Base-by-base conservation (phyloP, 305 asterid genomes). In the Nicotiana rustica region DNA sequence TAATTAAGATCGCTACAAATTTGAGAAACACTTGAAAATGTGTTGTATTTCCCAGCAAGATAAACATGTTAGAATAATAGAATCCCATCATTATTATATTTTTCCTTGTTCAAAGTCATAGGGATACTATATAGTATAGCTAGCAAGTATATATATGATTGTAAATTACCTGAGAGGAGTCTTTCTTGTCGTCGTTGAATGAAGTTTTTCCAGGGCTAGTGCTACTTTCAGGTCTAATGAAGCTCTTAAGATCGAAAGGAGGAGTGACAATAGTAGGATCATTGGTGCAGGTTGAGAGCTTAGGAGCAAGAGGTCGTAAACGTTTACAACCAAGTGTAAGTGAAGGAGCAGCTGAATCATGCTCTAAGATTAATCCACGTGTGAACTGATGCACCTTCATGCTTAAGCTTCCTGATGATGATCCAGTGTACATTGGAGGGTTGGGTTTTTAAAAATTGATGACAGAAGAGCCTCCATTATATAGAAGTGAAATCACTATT, bases 251-350 rank as follows among this genome's bases (percentile, higher is more conserved):
- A 81, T 93, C 97, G 38, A 91, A 92, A 75, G 88, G 65, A 81
- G 77, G 83, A 60, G 88, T 44, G 84, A 83, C 10, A 49, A 75
- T 6, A 55, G 10, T 17, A 78, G 71, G 2, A 55, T 60, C 41
- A 81, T 33, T 75, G 59, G 75, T n/a, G 49, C 3, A 41, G 81
- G 59, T 1, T 76, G 89, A 14, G 3, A 85, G 84, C 80, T 89
- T 95, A 6, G 98, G 97, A 17, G 94, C 95, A 49, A 95, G 95
- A 17, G 97, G 97, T 76, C 97, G 94, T 33, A 94, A 87, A 77
- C 97, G 96, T 82, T 95, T 95, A 89, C 97, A 95, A 77, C 92
- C 96, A 81, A 95, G 97, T 67, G 92, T 76, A 84, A 92, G 94
- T 80, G 94, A 90, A 0, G 96, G 91, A 2, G 90, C 79, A 8